Conservation (phyloP, 2,329 filamentous ascomycete genomes). For the Berkeleyomyces rouxiae region DNA sequence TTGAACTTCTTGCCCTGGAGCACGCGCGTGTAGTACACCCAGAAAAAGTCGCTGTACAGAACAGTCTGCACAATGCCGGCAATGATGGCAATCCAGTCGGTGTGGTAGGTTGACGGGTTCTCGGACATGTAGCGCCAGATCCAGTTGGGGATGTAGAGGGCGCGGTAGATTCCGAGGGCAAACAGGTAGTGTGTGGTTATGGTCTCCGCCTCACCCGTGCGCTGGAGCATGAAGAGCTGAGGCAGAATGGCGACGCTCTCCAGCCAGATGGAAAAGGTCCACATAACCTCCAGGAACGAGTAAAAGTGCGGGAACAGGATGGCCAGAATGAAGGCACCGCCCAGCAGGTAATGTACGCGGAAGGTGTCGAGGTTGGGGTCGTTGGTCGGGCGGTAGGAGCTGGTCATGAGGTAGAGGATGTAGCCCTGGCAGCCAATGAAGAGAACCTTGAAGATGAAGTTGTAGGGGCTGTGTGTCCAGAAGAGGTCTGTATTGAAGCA, state of each 20-base stretch:
- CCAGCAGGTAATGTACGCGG: constrained; percentile 86
- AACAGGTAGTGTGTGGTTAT: constrained; percentile 98
- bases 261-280: constrained; percentile 97
- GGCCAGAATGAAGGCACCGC: constrained; percentile 60
- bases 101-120: constrained; percentile 37
- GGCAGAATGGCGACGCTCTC: constrained; percentile 93
- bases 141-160: constrained; percentile 98
- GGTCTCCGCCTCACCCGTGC: constrained; percentile 96
- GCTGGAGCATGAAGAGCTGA: constrained; percentile 94
- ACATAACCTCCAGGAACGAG: constrained; percentile 68
- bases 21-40: constrained; percentile 97
- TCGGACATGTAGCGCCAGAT: constrained; percentile 78
- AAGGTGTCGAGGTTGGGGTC: constrained; percentile 96
- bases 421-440: constrained; percentile 85
- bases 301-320: constrained; percentile 77
- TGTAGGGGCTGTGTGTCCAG: constrained; percentile 71
- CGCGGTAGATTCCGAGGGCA: constrained; percentile 77
- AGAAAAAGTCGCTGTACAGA: constrained; percentile 98
- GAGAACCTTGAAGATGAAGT: constrained; percentile 86
- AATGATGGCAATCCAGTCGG: constrained; percentile 73
- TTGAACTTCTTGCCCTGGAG: constrained; percentile 81
- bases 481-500: constrained; percentile 51
- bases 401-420: constrained; percentile 95
- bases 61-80: constrained; percentile 88
- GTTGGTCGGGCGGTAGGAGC: constrained; percentile 92